Conservation (phyloP, 306 rosid species). For the Quercus alba region DNA sequence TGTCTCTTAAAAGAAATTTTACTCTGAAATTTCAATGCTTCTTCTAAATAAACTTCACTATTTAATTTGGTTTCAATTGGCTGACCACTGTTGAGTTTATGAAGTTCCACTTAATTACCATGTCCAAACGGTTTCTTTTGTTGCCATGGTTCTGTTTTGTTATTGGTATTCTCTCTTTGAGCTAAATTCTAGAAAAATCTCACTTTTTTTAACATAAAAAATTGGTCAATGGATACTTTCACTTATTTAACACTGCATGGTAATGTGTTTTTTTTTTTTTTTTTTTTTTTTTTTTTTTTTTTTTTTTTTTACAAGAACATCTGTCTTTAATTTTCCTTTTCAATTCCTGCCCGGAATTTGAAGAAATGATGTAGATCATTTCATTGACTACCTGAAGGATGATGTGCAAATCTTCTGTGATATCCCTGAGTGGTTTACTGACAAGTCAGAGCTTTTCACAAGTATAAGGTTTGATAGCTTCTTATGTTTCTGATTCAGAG, state of each 20-base stretch:
- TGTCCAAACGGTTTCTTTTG: background rate
- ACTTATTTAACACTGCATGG: background rate
- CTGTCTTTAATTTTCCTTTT: background rate
- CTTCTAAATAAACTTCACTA: background rate
- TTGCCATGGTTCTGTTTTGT: background rate
- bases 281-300: background rate
- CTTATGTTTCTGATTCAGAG: conserved; percentile 7
- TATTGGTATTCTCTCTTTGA: background rate
- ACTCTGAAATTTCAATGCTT: background rate
- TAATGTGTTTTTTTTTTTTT: background rate
- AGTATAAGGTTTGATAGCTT: conserved; percentile 72
- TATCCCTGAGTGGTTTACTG: conserved; percentile 95
- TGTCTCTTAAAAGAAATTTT: too few species aligned
- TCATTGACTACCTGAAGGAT: conserved; percentile 88
- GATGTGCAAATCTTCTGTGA: conserved; percentile 96
- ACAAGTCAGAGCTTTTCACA: conserved; percentile 82
- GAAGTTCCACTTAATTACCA: background rate
- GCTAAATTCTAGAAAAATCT: background rate
- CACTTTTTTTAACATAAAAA: background rate
- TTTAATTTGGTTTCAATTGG: background rate
- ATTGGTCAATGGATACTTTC: background rate
- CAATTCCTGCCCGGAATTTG: conserved; percentile 74
- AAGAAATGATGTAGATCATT: conserved; percentile 96
- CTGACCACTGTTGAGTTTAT: background rate
- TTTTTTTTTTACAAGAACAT: conserved; percentile 6